These are phyloP conservation scores for Pleomassaria siparia DNA, from an alignment of 2,329 filamentous ascomycete species.

Conservation along the genomic window DNA sequence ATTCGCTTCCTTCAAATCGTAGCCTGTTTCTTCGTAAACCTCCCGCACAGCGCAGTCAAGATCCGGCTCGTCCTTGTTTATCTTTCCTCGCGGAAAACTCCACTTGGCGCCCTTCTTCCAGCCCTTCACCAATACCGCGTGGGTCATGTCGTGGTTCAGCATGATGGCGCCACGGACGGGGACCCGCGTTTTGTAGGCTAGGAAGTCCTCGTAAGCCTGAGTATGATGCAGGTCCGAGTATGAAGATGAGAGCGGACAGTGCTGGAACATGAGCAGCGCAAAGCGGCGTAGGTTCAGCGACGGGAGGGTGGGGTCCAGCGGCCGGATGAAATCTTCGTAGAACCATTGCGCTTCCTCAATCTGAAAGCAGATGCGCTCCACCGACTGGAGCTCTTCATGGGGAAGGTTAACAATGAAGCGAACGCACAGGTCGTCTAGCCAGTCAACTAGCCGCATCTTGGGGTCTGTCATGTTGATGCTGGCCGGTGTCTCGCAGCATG, in stretches of 20 bases:
- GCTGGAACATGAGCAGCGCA: conserved; percentile 86
- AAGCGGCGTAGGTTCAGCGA: conserved; percentile 84
- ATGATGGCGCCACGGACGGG: conserved; percentile 93
- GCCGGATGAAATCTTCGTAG: conserved; percentile 98
- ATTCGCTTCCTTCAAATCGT: conserved; percentile 74
- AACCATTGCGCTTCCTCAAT: conserved; percentile 99
- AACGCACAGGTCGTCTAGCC: conserved; percentile 96
- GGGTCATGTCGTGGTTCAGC: conserved; percentile 92
- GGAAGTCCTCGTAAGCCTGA: conserved; percentile 85
- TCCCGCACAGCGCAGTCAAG: conserved; percentile 91
- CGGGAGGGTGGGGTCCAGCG: conserved; percentile 79
- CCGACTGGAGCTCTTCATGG: conserved; percentile 82
- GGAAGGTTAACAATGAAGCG: conserved; percentile 98
- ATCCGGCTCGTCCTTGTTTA: conserved; percentile 95
- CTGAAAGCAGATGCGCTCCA: conserved; percentile 96
- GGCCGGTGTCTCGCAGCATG: conserved; percentile 62
- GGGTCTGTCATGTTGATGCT: conserved; percentile 65
- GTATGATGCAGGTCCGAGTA: conserved; percentile 78
- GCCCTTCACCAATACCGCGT: conserved; percentile 88
- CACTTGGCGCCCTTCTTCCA: conserved; percentile 97
- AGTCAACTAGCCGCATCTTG: conserved; percentile 89
- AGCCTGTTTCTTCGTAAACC: conserved; percentile 94
- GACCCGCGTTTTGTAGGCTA: conserved; percentile 91
- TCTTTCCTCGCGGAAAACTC: conserved; percentile 96
- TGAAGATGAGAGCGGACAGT: conserved; percentile 83